A percentile compares a stretch with the other conserved stretches of the same genome.
phyloP scores from a whole-genome alignment of 768 basidiomycete genomes.

The Collybiopsis confluens region DNA sequence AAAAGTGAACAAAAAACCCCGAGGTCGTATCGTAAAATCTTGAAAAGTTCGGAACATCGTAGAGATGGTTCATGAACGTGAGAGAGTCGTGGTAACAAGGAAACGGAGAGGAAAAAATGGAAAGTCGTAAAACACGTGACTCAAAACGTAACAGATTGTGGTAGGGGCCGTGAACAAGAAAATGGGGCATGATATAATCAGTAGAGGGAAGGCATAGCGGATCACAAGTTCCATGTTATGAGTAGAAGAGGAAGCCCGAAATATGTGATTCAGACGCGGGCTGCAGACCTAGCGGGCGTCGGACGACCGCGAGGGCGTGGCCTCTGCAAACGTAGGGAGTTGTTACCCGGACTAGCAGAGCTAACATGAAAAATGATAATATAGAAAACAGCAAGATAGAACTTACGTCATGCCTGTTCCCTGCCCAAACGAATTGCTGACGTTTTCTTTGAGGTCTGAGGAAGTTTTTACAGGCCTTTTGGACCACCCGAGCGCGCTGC shows the following conservation, averaged over 20 bases:
- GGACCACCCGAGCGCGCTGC: constrained; percentile 58
- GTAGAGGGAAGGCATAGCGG: background rate
- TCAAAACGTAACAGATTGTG: too few relatives aligned
- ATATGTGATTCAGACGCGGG: constrained; percentile 10
- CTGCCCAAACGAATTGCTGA: constrained; percentile 20
- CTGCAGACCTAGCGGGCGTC: constrained; percentile 28
- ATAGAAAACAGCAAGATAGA: background rate
- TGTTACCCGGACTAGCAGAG: constrained; percentile 34
- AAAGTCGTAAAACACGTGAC: background rate
- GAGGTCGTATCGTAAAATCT: background rate
- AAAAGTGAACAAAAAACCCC: too few relatives aligned
- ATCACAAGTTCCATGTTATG: background rate
- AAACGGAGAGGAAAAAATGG: background rate
- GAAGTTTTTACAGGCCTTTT: constrained; percentile 53
- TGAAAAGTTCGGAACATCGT: background rate
- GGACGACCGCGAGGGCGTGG: constrained; percentile 48
- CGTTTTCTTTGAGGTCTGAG: constrained; percentile 55
- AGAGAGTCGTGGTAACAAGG: background rate
- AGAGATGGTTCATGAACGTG: background rate
- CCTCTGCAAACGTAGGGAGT: constrained; percentile 42
- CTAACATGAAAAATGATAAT: background rate
- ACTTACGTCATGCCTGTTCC: constrained; percentile 54
- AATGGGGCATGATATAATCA: constrained; percentile 7
- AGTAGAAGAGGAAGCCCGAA: background rate
- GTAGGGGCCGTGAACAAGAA: background rate